Percentiles rank a stretch among this genome's conserved stretches.
Conservation (phyloP, 345 rosid genomes). For the Streptanthus diversifolius region DNA sequence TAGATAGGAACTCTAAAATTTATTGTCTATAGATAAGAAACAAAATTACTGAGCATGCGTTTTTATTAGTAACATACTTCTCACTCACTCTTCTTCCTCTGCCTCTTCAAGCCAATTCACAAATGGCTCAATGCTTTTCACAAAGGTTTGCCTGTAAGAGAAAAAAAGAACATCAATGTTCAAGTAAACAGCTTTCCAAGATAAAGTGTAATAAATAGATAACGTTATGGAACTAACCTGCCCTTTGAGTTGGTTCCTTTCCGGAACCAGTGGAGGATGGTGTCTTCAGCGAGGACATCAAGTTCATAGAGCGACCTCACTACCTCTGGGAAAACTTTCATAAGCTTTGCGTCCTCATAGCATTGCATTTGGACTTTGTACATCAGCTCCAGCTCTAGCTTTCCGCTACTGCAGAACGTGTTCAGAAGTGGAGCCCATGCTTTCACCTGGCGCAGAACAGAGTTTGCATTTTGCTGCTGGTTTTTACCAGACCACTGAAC, state of each 20-base stretch:
- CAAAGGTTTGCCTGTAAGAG: constrained; percentile 71
- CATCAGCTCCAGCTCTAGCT: constrained; percentile 87
- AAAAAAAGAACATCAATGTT: not conserved
- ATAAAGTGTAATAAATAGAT: not conserved
- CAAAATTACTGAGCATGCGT: not conserved
- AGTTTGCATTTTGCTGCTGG: constrained; percentile 93
- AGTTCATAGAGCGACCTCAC: constrained; percentile 83
- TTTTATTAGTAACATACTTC: not conserved
- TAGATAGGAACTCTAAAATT: not conserved
- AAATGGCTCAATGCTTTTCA: constrained; percentile 87
- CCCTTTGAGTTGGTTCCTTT: constrained; percentile 92
- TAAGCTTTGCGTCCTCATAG: constrained; percentile 95
- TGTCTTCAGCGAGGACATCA: constrained; percentile 96
- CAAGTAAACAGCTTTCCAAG: too few species aligned
- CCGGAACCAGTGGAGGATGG: constrained; percentile 86
- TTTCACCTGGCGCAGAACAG: constrained; percentile 89
- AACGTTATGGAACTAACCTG: constrained; percentile 38
- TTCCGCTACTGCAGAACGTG: constrained; percentile 76
- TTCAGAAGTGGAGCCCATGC: constrained; percentile 81
- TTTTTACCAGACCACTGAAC: constrained; percentile 99
- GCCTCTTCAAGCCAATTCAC: constrained; percentile 99
- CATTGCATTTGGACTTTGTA: constrained; percentile 98
- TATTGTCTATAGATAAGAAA: not conserved
- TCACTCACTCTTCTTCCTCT: constrained; percentile 79
- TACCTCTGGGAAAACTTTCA: constrained; percentile 94